A percentile compares a stretch with the other conserved stretches of the same genome.
Evolutionary conservation across 2,329 filamentous ascomycete genomes (phyloP).

Genomic region (Neopestalotiopsis sp.): DNA sequence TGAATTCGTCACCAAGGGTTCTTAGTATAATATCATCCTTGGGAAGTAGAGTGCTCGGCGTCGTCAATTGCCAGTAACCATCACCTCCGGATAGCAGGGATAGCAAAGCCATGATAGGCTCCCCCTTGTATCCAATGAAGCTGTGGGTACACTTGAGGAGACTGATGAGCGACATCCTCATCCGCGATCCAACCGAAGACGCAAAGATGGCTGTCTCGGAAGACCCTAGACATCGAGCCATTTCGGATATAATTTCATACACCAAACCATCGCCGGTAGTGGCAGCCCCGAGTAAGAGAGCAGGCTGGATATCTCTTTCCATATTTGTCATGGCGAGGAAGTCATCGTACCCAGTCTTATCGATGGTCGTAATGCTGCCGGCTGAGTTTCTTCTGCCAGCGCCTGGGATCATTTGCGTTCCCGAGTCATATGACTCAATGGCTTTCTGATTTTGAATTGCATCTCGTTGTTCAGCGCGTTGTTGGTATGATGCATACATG

Average conservation of each 20-base stretch:
- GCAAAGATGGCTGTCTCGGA: conserved; percentile 54
- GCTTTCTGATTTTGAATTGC: conserved; percentile 63
- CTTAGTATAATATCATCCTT: conserved; percentile 41
- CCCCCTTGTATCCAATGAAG: conserved; percentile 74
- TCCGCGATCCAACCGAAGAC: conserved; percentile 63
- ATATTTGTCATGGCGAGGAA: conserved; percentile 58
- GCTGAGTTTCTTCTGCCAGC: conserved; percentile 62
- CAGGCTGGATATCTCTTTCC: conserved; percentile 57
- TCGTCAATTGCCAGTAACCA: conserved; percentile 60
- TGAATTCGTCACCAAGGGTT: conserved; percentile 59
- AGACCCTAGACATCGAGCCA: conserved; percentile 54
- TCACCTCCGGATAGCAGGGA: conserved; percentile 64
- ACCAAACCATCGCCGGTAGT: conserved; percentile 57
- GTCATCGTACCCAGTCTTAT: conserved; percentile 63
- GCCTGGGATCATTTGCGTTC: conserved; percentile 46
- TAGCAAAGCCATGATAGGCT: conserved; percentile 71
- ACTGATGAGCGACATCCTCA: conserved; percentile 71
- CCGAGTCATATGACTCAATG: conserved; percentile 59
- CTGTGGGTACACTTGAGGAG: conserved; percentile 71
- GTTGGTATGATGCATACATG: conserved; percentile 68
- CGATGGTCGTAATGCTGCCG: conserved; percentile 67
- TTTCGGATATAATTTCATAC: conserved; percentile 58
- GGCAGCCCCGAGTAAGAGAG: conserved; percentile 55
- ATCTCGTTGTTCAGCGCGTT: conserved; percentile 65
- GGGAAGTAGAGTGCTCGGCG: conserved; percentile 42